These are phyloP conservation scores for Tulasnella sp. DNA, from an alignment of 768 basidiomycete genomes.

Conservation along the genomic window DNA sequence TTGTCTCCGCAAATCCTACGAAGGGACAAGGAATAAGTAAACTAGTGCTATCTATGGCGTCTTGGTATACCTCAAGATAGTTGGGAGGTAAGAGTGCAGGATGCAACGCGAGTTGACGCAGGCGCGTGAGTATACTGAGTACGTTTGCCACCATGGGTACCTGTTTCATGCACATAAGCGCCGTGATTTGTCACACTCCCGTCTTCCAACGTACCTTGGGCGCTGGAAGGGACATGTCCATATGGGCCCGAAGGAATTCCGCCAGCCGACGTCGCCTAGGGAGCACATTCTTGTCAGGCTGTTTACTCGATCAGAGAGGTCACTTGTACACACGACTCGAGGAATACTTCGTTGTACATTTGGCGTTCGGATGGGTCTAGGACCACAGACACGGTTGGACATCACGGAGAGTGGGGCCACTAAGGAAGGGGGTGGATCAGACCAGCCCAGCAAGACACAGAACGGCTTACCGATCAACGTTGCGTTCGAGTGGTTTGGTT, in stretches of 20 bases:
- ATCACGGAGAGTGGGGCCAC: slow-evolving; percentile 74
- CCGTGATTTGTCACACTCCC: not conserved
- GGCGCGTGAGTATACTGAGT: slow-evolving; percentile 70
- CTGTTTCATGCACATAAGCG: slow-evolving; percentile 27
- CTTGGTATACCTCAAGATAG: slow-evolving; percentile 45
- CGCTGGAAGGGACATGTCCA: not conserved
- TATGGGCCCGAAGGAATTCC: slow-evolving; percentile 30
- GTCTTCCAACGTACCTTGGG: not conserved
- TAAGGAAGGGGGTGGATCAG: slow-evolving; percentile 25
- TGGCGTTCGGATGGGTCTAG: slow-evolving; percentile 48
- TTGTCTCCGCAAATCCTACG: no score
- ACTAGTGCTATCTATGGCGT: no score
- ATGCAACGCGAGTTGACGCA: slow-evolving; percentile 72
- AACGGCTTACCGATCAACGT: slow-evolving; percentile 64
- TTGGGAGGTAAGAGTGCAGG: slow-evolving; percentile 58
- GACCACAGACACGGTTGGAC: slow-evolving; percentile 66
- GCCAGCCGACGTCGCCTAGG: slow-evolving; percentile 41
- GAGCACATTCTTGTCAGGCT: not conserved
- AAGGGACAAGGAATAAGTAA: no score
- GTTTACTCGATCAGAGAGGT: not conserved
- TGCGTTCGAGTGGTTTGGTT: slow-evolving; percentile 45
- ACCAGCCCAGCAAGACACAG: not conserved
- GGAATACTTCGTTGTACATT: slow-evolving; percentile 50
- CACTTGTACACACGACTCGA: not conserved
- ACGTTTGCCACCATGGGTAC: slow-evolving; percentile 45